Evolutionary conservation across 2,329 filamentous ascomycete genomes (phyloP), one percentile per base, ranked within the genome.

Genomic region (Diaporthe longicolla): DNA sequence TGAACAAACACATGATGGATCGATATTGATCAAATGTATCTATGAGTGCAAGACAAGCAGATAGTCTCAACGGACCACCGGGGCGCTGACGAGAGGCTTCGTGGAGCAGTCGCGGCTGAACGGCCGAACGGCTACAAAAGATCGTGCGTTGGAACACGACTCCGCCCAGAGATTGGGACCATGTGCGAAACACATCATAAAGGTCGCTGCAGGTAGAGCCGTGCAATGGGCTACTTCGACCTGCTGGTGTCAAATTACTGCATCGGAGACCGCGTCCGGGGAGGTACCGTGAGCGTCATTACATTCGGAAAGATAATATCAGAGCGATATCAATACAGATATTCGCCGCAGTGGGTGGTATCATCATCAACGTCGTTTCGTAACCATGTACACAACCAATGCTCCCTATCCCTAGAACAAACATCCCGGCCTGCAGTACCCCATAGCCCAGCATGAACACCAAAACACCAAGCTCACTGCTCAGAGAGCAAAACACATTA

Each of bases 401-500:
- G 45, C 63, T 52, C n/a, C 48, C 32, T 37, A 13, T 68, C 32
- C 63, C 13, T 54, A 13, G 9, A 32, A 52, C 10, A 21, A 37
- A 11, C 15, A 40, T 68, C 11, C 45, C 32, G 32, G 32, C 63
- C 43, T 40, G 32, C 19, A 40, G 26, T 54, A 54, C n/a, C 45
- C 13, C 45, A 19, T 29, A 40, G 19, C 5, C 32, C n/a, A 24
- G 21, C 1, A 26, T 40, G 32, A 58, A 70, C 70, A 55, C 70
- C 70, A 43, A 71, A 71, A 63, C 57, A 63, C 45, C 45, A 71
- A 54, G 48, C 37, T 17, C 4, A 19, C 24, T 63, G n/a, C 24
- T 45, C 48, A 45, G 19, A 13, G n/a, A 73, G 40, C 45, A 15
- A 40, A 43, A 69, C 76, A 81, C 78, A 86, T 80, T 86, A 79